phyloP scores from a whole-genome alignment of 2,329 filamentous ascomycete genomes.

The Botrytis hyacinthi region DNA sequence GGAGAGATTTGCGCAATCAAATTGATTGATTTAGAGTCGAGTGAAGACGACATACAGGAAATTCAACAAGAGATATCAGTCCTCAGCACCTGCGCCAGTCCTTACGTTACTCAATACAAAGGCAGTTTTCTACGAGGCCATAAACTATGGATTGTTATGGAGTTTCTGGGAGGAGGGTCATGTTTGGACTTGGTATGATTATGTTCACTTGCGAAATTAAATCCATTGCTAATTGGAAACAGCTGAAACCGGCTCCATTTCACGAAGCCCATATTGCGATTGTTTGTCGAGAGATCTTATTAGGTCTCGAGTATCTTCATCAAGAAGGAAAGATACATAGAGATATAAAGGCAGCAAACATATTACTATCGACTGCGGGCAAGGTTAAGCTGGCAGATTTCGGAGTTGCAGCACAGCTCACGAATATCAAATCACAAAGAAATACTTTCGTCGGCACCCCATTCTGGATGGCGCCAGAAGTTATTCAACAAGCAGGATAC shows the following conservation, averaged over 20 bases:
- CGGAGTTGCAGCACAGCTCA: conserved; percentile 92
- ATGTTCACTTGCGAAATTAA: neutral
- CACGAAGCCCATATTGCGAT: conserved; percentile 89
- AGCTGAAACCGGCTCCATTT: conserved; percentile 89
- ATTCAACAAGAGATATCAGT: conserved; percentile 97
- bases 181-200: conserved; percentile 82
- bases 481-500: conserved; percentile 81
- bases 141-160: conserved; percentile 99
- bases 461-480: conserved; percentile 96
- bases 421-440: conserved; percentile 94
- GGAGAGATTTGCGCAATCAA: conserved; percentile 96
- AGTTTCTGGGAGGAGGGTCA: conserved; percentile 91
- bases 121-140: conserved; percentile 93
- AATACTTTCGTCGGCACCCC: conserved; percentile 98
- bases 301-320: conserved; percentile 90
- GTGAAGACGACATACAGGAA: conserved; percentile 96
- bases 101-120: conserved; percentile 94
- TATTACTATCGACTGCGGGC: conserved; percentile 85
- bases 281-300: conserved; percentile 85
- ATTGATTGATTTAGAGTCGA: conserved; percentile 98
- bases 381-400: conserved; percentile 97
- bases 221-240: conserved; percentile 27
- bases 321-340: conserved; percentile 93
- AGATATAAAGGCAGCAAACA: conserved; percentile 95
- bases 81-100: conserved; percentile 89